Percentiles rank a stretch among this genome's conserved stretches.
These are phyloP conservation scores for Desmodesmus armatus DNA, from an alignment of 139 green algal species.

Conservation along the genomic window DNA sequence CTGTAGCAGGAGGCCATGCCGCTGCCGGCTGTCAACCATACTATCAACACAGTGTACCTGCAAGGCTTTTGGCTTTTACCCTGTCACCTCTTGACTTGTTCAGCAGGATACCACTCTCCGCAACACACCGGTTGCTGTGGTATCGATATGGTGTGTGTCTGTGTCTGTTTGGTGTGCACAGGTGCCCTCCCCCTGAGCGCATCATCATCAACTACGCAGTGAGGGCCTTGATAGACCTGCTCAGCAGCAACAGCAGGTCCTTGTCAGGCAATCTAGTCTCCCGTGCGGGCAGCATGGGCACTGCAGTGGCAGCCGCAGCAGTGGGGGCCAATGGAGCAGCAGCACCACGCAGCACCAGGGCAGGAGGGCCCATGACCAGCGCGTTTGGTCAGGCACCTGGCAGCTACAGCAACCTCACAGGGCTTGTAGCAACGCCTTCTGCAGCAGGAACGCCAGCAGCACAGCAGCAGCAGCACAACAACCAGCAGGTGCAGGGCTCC, in stretches of 20 bases:
- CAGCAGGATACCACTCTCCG: no score
- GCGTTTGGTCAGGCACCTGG: slow-evolving; percentile 16
- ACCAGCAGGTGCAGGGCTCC: background rate
- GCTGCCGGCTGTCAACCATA: no score
- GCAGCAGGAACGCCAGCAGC: background rate
- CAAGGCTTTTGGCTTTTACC: no score
- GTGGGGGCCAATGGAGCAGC: background rate
- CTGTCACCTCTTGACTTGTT: no score
- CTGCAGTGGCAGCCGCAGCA: background rate
- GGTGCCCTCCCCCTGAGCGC: slow-evolving; percentile 62
- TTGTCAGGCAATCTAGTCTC: background rate
- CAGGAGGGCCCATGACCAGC: background rate
- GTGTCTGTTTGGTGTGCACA: background rate
- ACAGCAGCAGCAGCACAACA: background rate
- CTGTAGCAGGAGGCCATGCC: background rate
- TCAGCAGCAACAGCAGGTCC: slow-evolving; percentile 22
- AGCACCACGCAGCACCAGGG: slow-evolving; percentile 14
- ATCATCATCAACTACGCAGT: slow-evolving; percentile 72
- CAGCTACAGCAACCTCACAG: slow-evolving; percentile 10
- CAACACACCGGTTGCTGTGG: background rate
- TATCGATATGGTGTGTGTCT: background rate
- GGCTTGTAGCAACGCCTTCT: background rate
- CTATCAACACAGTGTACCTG: no score
- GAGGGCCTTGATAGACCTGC: slow-evolving; percentile 61
- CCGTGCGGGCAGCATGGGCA: slow-evolving; percentile 3